Evolutionary conservation across 495 filamentous ascomycete species (phyloP), one percentile per base, ranked within the genome.

Genomic region (Aspergillus taichungensis): DNA sequence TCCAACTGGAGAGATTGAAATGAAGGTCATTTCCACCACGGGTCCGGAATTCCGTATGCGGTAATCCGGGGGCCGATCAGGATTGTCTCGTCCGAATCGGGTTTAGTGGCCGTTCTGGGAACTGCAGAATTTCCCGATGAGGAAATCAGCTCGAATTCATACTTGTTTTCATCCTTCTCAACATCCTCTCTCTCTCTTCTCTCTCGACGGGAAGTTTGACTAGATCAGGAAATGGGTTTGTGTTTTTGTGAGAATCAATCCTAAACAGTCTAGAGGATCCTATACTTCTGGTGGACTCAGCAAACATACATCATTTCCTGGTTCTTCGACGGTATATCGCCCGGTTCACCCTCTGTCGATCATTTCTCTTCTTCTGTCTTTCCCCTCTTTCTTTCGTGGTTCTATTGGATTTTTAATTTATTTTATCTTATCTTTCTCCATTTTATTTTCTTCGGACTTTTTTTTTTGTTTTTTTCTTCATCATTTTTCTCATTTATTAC

Each of bases 281-380:
- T 24, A 24, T 24, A 24, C 18, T n/a, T n/a, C n/a, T n/a, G 4
- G 18, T 24, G 18, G 18, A 24, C n/a, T 24, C 18, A 24, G 4
- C 18, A 2, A 24, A 24, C 4, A 2, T 4, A 1, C 18, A 34
- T 43, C 29, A 34, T 39, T 40, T 42, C 30, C 50, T 40, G 43
- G 47, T 56, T 56, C 46, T 30, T 47, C 45, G n/a, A n/a, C n/a
- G n/a, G n/a, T 1, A 24, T 13, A 14, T 44, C 32, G 27, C 39
- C 36, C 46, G 42, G 53, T 54, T 50, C 53, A 48, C 54, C 53
- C 27, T 41, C 45, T 14, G 48, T 45, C 42, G 51, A 57, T 54
- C 46, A 12, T 24, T 24, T 46, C 40, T 38, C 27, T 37, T 14
- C 45, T 32, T 28, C 30, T 12, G 9, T 10, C 11, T 40, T 46